Base-by-base conservation (phyloP, 2,329 filamentous ascomycete species). In the Botrytis squamosa region DNA sequence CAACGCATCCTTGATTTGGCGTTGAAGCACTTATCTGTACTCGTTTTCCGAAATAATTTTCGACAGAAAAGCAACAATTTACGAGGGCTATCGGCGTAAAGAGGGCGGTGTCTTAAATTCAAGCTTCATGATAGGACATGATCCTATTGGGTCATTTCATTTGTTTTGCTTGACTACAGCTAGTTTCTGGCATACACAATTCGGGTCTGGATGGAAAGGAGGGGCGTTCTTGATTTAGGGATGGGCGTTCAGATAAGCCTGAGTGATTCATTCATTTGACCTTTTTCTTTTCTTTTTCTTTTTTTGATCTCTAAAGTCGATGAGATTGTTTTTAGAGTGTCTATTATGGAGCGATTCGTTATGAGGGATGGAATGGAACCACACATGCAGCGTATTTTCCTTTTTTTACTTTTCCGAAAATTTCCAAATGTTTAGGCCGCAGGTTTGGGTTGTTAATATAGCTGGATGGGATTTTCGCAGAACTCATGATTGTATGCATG, bases 171-270 rank as follows among this genome's bases (percentile, higher is more conserved):
- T 20, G 36, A n/a, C 49, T 68, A 57, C 46, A 68, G 65, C 49
- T 42, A 68, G 36, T 68, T 20, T n/a, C 49, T 57, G 66, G 25
- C 36, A 42, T 57, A 68, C 40, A 68, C 66, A 68, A 40, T 40
- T 55, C 38, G 36, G 66, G 66, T 33, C 36, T 16, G n/a, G 49
- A 57, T 57, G 49, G 66, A 68, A 42, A 20, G 49, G n/a, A 57
- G 25, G 46, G 66, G 66, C 49, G 66, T 68, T 68, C 38, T 68
- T 42, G 36, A 42, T 68, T 38, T 68, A 42, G 36, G 36, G 22
- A 33, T 33, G 18, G 66, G 66, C 36, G 66, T 68, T 57, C 66
- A 68, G 55, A 57, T 42, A 57, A 68, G 49, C 66, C 36, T 68
- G n/a, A 20, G n/a, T 29, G 29, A 29, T 64, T 64, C 38, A 29